These are phyloP conservation scores for Leucocoprinus leucothites DNA, from an alignment of 768 basidiomycete genomes.

Conservation along the genomic window DNA sequence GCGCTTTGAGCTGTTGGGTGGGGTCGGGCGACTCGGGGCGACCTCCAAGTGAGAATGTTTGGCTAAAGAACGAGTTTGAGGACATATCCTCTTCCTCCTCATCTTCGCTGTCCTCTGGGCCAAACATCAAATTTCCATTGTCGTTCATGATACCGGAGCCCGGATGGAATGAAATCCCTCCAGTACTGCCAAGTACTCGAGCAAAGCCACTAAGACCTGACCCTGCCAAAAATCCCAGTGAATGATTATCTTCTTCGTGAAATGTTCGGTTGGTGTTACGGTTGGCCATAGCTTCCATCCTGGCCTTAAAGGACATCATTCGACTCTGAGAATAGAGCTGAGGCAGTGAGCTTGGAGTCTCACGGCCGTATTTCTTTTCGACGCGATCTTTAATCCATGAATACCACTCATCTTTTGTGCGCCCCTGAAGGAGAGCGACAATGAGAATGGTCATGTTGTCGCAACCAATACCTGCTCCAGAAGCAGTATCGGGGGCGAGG, in stretches of 20 bases:
- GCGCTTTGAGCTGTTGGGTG: slow-evolving; percentile 54
- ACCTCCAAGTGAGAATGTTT: slow-evolving; percentile 43
- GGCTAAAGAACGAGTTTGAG: slow-evolving; percentile 45
- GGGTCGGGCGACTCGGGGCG: slow-evolving; percentile 47
- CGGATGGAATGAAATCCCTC: slow-evolving; percentile 67
- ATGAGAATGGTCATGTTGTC: slow-evolving; percentile 99
- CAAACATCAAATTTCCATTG: slow-evolving; percentile 57
- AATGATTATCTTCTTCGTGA: slow-evolving; percentile 18
- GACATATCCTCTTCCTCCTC: slow-evolving; percentile 44
- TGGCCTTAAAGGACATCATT: slow-evolving; percentile 58
- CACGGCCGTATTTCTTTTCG: slow-evolving; percentile 67
- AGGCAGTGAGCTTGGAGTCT: slow-evolving; percentile 73
- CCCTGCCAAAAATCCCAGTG: slow-evolving; percentile 7
- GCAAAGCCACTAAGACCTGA: slow-evolving; percentile 17
- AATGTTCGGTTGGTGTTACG: slow-evolving; percentile 26
- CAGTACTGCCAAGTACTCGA: slow-evolving; percentile 27
- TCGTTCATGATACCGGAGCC: slow-evolving; percentile 50
- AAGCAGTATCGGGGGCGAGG: slow-evolving; percentile 89
- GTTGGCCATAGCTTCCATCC: slow-evolving; percentile 55
- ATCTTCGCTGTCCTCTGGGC: slow-evolving; percentile 60
- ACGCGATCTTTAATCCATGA: slow-evolving; percentile 85
- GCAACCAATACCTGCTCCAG: slow-evolving; percentile 91
- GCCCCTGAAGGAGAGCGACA: slow-evolving; percentile 82
- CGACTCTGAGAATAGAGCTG: slow-evolving; percentile 72
- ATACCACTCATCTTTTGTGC: slow-evolving; percentile 91